These are phyloP conservation scores for Claviceps pazoutovae DNA, from an alignment of 2,329 filamentous ascomycete genomes.

Conservation along the genomic window DNA sequence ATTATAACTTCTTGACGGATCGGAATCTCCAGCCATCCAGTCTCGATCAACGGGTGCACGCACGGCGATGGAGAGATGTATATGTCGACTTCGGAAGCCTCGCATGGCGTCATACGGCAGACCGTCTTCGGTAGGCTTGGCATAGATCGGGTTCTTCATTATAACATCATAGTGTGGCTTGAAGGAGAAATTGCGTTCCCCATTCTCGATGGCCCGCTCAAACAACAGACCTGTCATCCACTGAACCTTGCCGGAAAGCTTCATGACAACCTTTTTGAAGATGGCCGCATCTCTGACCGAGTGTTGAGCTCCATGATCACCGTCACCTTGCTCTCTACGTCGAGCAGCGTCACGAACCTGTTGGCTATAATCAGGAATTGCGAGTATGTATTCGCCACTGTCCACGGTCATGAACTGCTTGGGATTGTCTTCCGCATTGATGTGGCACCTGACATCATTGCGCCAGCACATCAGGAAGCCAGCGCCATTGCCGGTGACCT, in stretches of 20 bases:
- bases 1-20: conserved; percentile 84
- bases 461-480: conserved; percentile 99
- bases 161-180: conserved; percentile 85
- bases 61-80: conserved; percentile 87
- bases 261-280: conserved; percentile 99
- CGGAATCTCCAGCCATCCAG: conserved; percentile 63
- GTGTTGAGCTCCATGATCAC: conserved; percentile 42
- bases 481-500: conserved; percentile 80
- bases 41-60: conserved; percentile 76
- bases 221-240: conserved; percentile 89
- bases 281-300: conserved; percentile 59
- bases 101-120: conserved; percentile 77
- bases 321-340: conserved; percentile 40
- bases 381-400: conserved; percentile 87
- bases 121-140: conserved; percentile 42
- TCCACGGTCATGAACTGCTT: conserved; percentile 91
- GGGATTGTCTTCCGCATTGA: conserved; percentile 75
- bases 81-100: conserved; percentile 93
- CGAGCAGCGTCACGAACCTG: conserved; percentile 57
- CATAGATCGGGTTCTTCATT: conserved; percentile 65
- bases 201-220: conserved; percentile 63
- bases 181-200: conserved; percentile 71
- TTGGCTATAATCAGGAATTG: conserved; percentile 84
- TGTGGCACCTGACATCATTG: conserved; percentile 77
- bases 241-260: conserved; percentile 88